Conservation (phyloP, 2,329 filamentous ascomycete species). For the Thielaviopsis populi region DNA sequence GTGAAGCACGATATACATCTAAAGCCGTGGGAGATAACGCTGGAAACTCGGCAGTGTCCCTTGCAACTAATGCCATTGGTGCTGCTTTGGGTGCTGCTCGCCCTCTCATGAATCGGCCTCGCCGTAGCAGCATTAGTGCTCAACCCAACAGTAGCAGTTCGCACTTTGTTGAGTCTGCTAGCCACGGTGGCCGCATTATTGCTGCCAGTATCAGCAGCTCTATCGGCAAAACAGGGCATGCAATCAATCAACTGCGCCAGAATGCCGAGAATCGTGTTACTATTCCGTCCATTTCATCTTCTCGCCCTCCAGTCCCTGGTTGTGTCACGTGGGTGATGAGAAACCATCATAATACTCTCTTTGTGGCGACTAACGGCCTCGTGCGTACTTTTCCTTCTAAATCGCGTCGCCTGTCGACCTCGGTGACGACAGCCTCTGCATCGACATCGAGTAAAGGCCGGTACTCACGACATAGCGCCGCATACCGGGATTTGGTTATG, state of each 20-base stretch:
- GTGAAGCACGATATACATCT: slow-evolving; percentile 27
- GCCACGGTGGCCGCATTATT: slow-evolving; percentile 56
- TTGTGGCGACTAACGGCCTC: slow-evolving; percentile 48
- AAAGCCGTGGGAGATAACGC: slow-evolving; percentile 32
- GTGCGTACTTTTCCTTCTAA: slow-evolving; percentile 51
- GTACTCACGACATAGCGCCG: slow-evolving; percentile 30
- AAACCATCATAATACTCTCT: slow-evolving; percentile 46
- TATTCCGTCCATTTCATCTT: slow-evolving; percentile 38
- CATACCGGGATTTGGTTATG: slow-evolving; percentile 50
- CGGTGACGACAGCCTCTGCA: slow-evolving; percentile 23
- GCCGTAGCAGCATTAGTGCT: slow-evolving; percentile 20
- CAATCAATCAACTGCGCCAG: slow-evolving; percentile 55
- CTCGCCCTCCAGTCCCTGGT: slow-evolving; percentile 37
- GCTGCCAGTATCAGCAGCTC: slow-evolving; percentile 61
- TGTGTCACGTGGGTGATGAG: slow-evolving; percentile 53
- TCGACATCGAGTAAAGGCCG: neutral
- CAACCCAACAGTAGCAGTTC: slow-evolving; percentile 8
- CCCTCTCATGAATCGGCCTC: slow-evolving; percentile 40
- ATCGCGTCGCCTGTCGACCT: slow-evolving; percentile 38
- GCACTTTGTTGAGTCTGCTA: slow-evolving; percentile 35
- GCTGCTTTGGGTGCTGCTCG: slow-evolving; percentile 51
- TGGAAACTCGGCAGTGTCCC: slow-evolving; percentile 43
- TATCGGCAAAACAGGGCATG: slow-evolving; percentile 55
- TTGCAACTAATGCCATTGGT: slow-evolving; percentile 55
- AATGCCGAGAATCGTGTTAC: slow-evolving; percentile 62